A percentile compares a stretch with the other conserved stretches of the same genome.
phyloP scores from a whole-genome alignment of 2,329 filamentous ascomycete species.

The Trichoderma sp. region DNA sequence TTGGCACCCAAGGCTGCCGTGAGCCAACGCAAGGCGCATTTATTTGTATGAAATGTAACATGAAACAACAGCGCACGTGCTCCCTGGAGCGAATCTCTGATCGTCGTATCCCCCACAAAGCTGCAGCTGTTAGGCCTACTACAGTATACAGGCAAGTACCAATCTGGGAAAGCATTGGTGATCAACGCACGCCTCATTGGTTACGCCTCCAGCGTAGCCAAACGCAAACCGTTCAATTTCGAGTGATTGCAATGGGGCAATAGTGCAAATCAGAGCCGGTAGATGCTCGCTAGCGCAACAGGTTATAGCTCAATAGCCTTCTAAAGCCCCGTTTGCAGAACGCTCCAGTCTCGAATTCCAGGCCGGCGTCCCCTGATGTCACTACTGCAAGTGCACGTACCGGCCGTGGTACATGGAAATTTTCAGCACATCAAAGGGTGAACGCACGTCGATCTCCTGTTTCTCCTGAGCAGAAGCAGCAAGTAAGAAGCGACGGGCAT shows the following conservation, averaged over 20 bases:
- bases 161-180: background rate
- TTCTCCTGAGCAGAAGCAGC: background rate
- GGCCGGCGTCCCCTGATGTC: conserved; percentile 14
- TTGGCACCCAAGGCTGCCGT: background rate
- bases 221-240: background rate
- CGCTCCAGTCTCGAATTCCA: background rate
- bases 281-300: background rate
- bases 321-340: conserved; percentile 4
- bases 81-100: background rate
- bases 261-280: background rate
- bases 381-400: background rate
- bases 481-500: conserved; percentile 1
- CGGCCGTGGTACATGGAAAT: background rate
- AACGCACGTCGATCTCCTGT: background rate
- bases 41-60: background rate
- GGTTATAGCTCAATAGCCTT: background rate
- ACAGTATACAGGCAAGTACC: background rate
- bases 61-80: background rate
- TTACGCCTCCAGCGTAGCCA: background rate
- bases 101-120: background rate
- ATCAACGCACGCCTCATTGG: background rate
- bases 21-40: background rate
- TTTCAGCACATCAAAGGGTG: conserved; percentile 8
- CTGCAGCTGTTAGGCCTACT: background rate
- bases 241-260: background rate